Evolutionary conservation across 345 rosid species (phyloP).

Genomic region (Eucalyptus tenuipes): DNA sequence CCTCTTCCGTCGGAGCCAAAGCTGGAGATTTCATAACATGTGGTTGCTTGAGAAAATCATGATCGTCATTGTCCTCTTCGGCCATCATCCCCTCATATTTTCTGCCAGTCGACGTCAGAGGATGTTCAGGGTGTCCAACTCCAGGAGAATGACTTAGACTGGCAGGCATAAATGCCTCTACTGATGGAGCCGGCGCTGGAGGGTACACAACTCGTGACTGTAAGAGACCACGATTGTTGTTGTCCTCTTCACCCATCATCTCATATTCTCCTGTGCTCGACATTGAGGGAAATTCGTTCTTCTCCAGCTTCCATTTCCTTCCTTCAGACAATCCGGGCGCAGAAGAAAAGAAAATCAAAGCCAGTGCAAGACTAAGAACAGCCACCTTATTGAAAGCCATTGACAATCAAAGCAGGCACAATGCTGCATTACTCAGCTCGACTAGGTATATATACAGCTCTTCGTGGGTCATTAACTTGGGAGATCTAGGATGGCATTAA

Average conservation of each 20-base stretch:
- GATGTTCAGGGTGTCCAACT: too few relatives aligned
- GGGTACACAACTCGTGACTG: neutral
- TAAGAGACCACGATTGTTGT: neutral
- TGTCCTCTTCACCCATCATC: neutral
- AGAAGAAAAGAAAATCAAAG: neutral
- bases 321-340: neutral
- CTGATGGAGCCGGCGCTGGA: neutral
- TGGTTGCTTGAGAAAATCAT: too few relatives aligned
- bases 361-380: neutral
- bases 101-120: too few relatives aligned
- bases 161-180: neutral
- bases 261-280: neutral
- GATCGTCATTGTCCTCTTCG: too few relatives aligned
- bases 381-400: neutral
- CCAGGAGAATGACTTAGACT: too few relatives aligned
- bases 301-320: neutral
- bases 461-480: neutral
- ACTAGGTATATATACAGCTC: neutral
- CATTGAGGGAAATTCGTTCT: neutral
- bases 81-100: too few relatives aligned
- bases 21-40: too few relatives aligned
- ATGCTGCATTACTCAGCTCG: neutral
- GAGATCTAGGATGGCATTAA: neutral
- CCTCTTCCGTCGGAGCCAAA: rapidly evolving
- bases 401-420: neutral